These are phyloP conservation scores for Entomortierella beljakovae DNA, from an alignment of 192 early-diverging fungal genomes.

Conservation along the genomic window DNA sequence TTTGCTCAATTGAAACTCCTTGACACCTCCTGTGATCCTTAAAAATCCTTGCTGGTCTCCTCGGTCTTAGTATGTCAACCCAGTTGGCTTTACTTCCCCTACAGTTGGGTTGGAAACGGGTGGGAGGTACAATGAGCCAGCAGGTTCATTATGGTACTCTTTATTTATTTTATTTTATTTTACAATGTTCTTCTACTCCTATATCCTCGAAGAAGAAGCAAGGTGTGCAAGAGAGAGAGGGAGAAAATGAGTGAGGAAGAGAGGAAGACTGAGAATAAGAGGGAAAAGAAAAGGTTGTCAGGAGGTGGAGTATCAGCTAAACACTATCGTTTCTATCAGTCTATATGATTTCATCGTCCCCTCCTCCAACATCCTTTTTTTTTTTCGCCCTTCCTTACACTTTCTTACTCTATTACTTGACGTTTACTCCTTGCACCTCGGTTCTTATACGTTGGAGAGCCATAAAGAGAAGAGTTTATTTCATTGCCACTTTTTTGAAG, in stretches of 20 bases:
- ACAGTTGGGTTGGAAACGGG: constrained; percentile 4
- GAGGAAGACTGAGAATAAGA: too few species aligned
- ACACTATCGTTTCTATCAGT: not conserved
- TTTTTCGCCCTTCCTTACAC: not conserved
- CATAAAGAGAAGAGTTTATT: not conserved
- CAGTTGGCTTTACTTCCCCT: constrained; percentile 15
- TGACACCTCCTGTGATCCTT: constrained; percentile 4
- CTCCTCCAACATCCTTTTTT: not conserved
- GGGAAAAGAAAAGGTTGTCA: not conserved
- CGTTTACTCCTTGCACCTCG: constrained; percentile 9
- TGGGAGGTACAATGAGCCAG: not conserved
- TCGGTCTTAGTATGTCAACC: not conserved
- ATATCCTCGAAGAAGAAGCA: constrained; percentile 1
- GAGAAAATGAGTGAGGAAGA: too few species aligned
- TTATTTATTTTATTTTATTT: too few species aligned
- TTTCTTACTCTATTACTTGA: too few species aligned
- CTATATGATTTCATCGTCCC: not conserved
- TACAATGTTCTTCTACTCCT: constrained; percentile 1
- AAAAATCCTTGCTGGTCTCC: constrained; percentile 7
- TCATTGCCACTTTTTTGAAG: not conserved
- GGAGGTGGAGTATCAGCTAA: not conserved
- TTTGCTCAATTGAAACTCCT: constrained; percentile 3
- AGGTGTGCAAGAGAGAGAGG: too few species aligned
- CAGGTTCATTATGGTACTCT: constrained; percentile 8
- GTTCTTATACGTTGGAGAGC: constrained; percentile 6